These are phyloP conservation scores for Neoboletus magnificus DNA, from an alignment of 768 basidiomycete species.

Conservation along the genomic window DNA sequence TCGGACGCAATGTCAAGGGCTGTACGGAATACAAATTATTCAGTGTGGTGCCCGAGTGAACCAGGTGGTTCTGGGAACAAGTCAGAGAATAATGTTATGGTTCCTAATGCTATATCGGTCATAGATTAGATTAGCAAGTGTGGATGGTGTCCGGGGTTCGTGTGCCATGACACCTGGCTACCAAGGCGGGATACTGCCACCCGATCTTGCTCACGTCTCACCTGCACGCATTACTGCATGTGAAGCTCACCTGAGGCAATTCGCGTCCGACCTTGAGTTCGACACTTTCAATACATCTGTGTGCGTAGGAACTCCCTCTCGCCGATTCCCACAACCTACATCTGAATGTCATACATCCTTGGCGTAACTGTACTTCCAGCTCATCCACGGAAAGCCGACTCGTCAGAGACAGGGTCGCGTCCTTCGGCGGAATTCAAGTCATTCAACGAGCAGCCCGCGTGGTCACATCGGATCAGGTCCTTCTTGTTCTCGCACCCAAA, in stretches of 20 bases:
- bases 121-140: not conserved
- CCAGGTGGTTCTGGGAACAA: not conserved
- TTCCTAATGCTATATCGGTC: not conserved
- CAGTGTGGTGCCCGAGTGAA: not conserved
- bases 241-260: constrained; percentile 23
- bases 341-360: not conserved
- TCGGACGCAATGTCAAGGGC: not conserved
- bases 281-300: not conserved
- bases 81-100: not conserved
- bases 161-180: constrained; percentile 2
- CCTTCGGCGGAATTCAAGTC: constrained; percentile 11
- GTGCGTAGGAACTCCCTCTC: constrained; percentile 9
- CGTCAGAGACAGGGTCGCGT: constrained; percentile 3
- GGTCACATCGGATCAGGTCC: not conserved
- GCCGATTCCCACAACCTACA: constrained; percentile 9
- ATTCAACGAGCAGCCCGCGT: not conserved
- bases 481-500: constrained; percentile 1
- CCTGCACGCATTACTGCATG: constrained; percentile 8
- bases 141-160: constrained; percentile 22
- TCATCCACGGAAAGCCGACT: constrained; percentile 4
- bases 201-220: constrained; percentile 6
- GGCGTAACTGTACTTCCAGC: constrained; percentile 4
- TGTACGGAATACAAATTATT: not conserved
- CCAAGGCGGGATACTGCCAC: not conserved
- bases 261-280: constrained; percentile 3